Conservation (phyloP, 495 filamentous ascomycete genomes). For the Hypoxylon fragiforme region DNA sequence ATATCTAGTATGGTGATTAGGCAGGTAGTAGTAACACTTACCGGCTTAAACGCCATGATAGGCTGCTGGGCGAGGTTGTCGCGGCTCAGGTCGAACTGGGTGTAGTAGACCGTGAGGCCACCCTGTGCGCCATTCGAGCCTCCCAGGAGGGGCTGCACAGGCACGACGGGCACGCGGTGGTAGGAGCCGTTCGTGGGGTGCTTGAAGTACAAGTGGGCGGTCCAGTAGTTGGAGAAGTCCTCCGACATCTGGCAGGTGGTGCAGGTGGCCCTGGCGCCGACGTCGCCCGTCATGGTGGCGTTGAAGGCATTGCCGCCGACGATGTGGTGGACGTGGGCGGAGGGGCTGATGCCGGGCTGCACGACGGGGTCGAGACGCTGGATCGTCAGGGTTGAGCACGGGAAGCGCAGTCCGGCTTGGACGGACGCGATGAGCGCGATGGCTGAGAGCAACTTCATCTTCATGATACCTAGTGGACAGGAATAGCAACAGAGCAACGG, state of each 20-base stretch:
- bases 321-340: slow-evolving; percentile 51
- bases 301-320: slow-evolving; percentile 49
- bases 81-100: slow-evolving; percentile 35
- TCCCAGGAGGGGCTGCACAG: slow-evolving; percentile 38
- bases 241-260: slow-evolving; percentile 41
- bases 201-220: slow-evolving; percentile 45
- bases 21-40: slow-evolving; percentile 10
- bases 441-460: slow-evolving; percentile 47
- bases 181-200: slow-evolving; percentile 45
- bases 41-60: slow-evolving; percentile 39
- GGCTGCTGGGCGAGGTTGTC: slow-evolving; percentile 33
- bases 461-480: neutral
- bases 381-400: slow-evolving; percentile 47
- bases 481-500: neutral
- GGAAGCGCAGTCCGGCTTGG: slow-evolving; percentile 48
- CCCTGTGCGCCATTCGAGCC: slow-evolving; percentile 39
- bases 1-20: too few species aligned
- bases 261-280: slow-evolving; percentile 38
- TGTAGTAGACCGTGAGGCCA: slow-evolving; percentile 47
- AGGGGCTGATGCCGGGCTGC: slow-evolving; percentile 43
- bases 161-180: slow-evolving; percentile 40
- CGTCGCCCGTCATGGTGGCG: slow-evolving; percentile 41
- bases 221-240: slow-evolving; percentile 48
- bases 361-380: slow-evolving; percentile 50
- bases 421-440: slow-evolving; percentile 38